Evolutionary conservation across 108 stramenopile species (phyloP), one percentile per base, ranked within the genome.

Genomic region (Stephanodiscus triporus): DNA sequence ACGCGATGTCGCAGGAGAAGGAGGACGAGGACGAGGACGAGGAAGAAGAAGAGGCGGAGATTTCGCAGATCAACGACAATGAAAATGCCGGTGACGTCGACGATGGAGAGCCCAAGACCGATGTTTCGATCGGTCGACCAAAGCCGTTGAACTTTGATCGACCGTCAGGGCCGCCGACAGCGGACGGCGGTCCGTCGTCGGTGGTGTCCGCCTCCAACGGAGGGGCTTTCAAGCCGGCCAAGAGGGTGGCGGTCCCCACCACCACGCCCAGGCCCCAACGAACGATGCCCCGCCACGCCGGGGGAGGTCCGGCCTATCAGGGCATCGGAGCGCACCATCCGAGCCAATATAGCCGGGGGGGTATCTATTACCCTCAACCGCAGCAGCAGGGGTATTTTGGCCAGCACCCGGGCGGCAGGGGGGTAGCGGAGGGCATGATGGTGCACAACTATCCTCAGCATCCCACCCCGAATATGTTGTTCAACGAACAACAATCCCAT

Each of bases 191-290:
- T 8, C 32, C 37, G 19, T 23, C 50, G 9, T 55, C 29, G 47
- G 51, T 13, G 20, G 32, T 50, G 48, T 38, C 51, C 14, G 53
- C 37, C 6, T 38, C 37, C 17, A 47, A 42, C 20, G 56, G 48
- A 6, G 72, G 72, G 36, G 72, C 72, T 9, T 73, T 73, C 50
- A 34, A 73, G 42, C 72, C 72, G 36, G 47, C 63, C 24, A 34
- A 22, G 19, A 47, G 61, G 30, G 27, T 36, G 37, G 60, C 20
- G 34, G 60, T 61, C 0, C n/a, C 60, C 20, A 61, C 36, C 36
- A 61, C 60, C 36, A 61, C 70, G 19, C 70, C 70, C 14, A 71
- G 56, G 56, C 57, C 70, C 9, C 70, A 61, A 29, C 45, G 59
- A 27, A 72, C 59, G 6, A 30, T 55, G 9, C 54, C 29, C 22